phyloP scores from a whole-genome alignment of 805 yeast species.

The Metschnikowia dekortorum region DNA sequence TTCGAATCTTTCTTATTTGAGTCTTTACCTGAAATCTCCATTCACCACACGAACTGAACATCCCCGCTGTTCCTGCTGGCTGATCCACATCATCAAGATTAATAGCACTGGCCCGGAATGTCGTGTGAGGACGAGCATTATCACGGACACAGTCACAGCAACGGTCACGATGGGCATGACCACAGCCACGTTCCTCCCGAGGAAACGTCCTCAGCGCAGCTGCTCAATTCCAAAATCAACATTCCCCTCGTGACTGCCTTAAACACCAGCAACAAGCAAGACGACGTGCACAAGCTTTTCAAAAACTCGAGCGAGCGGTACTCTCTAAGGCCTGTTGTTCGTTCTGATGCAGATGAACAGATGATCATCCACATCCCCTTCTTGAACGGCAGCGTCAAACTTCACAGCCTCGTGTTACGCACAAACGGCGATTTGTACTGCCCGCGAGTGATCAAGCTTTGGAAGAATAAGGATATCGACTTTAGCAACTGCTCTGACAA shows the following conservation, averaged over 20 bases:
- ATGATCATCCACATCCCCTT: constrained; percentile 76
- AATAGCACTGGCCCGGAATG: neutral
- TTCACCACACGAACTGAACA: too few relatives aligned
- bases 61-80: too few relatives aligned
- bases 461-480: constrained; percentile 72
- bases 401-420: constrained; percentile 69
- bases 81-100: too few relatives aligned
- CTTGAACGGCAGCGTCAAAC: constrained; percentile 59
- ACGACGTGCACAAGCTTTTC: constrained; percentile 50
- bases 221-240: constrained; percentile 60
- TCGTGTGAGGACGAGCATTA: constrained; percentile 13
- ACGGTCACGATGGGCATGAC: constrained; percentile 23
- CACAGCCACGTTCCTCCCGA: constrained; percentile 53
- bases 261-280: constrained; percentile 53
- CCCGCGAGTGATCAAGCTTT: constrained; percentile 65
- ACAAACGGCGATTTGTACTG: constrained; percentile 60
- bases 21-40: too few relatives aligned
- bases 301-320: constrained; percentile 49
- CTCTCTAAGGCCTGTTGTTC: constrained; percentile 42
- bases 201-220: constrained; percentile 66
- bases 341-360: constrained; percentile 81
- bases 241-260: constrained; percentile 56
- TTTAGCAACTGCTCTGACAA: constrained; percentile 56
- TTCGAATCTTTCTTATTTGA: too few relatives aligned
- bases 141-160: constrained; percentile 6